Evolutionary conservation across 1,284 basidiomycete species (phyloP).

Genomic region (Caloboletus firmus): DNA sequence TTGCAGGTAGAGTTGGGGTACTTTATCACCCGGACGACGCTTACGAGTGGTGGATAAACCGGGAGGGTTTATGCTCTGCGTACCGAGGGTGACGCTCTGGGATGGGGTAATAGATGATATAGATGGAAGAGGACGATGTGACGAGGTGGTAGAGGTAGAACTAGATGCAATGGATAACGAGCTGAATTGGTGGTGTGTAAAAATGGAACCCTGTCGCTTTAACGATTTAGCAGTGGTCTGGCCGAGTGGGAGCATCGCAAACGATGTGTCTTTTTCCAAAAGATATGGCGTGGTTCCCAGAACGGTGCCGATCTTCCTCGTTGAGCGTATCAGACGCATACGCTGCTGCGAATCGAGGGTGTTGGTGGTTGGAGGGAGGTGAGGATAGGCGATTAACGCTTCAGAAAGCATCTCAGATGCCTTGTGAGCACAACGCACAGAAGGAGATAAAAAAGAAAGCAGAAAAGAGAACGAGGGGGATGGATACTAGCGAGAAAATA

Average conservation of each 20-base stretch:
- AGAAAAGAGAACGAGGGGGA: background rate
- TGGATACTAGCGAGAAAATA: background rate
- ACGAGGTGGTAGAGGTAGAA: conserved; percentile 12
- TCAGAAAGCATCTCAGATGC: conserved; percentile 26
- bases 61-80: conserved; percentile 15
- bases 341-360: conserved; percentile 49
- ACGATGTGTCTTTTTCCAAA: conserved; percentile 39
- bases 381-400: conserved; percentile 12
- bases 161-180: conserved; percentile 22
- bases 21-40: conserved; percentile 11
- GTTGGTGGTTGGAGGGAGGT: conserved; percentile 47
- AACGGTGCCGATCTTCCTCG: conserved; percentile 57
- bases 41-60: conserved; percentile 23
- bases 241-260: conserved; percentile 28
- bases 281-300: conserved; percentile 57
- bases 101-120: conserved; percentile 18
- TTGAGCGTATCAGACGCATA: conserved; percentile 54
- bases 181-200: conserved; percentile 23
- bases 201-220: conserved; percentile 40
- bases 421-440: background rate
- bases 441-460: background rate
- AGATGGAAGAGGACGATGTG: conserved; percentile 16
- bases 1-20: conserved; percentile 25
- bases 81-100: background rate
- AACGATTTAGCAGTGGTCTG: conserved; percentile 19